Conservation (phyloP, 305 asterid genomes). For the Stenogyne calaminthoides region DNA sequence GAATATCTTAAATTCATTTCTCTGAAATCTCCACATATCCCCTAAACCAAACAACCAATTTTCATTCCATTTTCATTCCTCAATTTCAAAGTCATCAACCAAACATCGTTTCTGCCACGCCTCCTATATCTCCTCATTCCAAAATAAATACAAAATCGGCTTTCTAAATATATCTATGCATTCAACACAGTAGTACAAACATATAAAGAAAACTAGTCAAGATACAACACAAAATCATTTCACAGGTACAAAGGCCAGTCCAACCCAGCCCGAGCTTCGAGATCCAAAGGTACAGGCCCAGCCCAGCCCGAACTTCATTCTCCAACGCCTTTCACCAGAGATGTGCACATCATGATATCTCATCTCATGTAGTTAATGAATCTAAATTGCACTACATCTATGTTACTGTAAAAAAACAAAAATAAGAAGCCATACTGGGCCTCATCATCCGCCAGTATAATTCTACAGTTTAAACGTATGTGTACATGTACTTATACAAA, state of each 20-base stretch:
- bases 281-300: neutral
- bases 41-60: too few species aligned
- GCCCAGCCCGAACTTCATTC: neutral
- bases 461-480: slow-evolving; percentile 16
- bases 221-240: neutral
- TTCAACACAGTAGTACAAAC: neutral
- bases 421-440: neutral
- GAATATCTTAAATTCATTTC: neutral
- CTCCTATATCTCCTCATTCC: neutral
- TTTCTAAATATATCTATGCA: neutral
- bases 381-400: neutral
- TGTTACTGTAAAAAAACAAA: neutral
- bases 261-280: neutral
- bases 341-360: neutral
- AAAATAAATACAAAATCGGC: neutral
- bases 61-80: too few species aligned
- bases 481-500: neutral
- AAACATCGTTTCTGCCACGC: too few species aligned
- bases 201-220: neutral
- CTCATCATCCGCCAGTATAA: slow-evolving; percentile 23
- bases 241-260: neutral
- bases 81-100: too few species aligned
- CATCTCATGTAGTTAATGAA: neutral
- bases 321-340: neutral
- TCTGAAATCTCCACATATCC: neutral